These are phyloP conservation scores for Microbotryum lychnidis-dioicae DNA, from an alignment of 1,284 basidiomycete genomes.

Conservation along the genomic window DNA sequence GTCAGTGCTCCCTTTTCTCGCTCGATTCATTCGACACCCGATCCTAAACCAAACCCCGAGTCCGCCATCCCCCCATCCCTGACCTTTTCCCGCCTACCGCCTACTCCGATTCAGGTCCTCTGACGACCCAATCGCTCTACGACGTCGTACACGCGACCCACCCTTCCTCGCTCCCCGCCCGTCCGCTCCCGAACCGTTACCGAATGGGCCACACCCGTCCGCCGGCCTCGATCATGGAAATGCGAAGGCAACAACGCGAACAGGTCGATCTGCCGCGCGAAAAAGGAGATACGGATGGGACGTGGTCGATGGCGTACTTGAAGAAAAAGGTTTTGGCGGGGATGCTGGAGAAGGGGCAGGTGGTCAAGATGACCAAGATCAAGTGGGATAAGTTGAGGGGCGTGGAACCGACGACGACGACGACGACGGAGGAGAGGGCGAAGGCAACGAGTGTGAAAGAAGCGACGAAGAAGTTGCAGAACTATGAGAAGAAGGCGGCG, in stretches of 20 bases:
- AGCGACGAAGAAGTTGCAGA: too few relatives aligned
- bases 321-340: constrained; percentile 7
- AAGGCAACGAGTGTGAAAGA: too few relatives aligned
- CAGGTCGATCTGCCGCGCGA: background rate
- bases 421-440: too few relatives aligned
- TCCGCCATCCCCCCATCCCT: too few relatives aligned
- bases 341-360: constrained; percentile 6
- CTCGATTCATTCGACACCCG: background rate
- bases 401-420: too few relatives aligned
- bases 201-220: background rate
- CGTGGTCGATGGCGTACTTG: constrained; percentile 10
- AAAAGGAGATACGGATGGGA: background rate
- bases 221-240: background rate
- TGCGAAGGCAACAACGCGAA: background rate
- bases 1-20: background rate
- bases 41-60: too few relatives aligned
- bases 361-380: constrained; percentile 7
- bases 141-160: constrained; percentile 2
- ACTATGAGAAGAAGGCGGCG: too few relatives aligned
- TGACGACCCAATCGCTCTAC: constrained; percentile 9
- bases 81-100: too few relatives aligned
- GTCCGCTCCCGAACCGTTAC: background rate
- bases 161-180: constrained; percentile 4
- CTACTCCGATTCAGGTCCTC: background rate
- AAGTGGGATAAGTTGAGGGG: background rate